A percentile compares a stretch with the other conserved stretches of the same genome.
Conservation (phyloP, 169 alveolate genomes). For the Babesia ovis region DNA sequence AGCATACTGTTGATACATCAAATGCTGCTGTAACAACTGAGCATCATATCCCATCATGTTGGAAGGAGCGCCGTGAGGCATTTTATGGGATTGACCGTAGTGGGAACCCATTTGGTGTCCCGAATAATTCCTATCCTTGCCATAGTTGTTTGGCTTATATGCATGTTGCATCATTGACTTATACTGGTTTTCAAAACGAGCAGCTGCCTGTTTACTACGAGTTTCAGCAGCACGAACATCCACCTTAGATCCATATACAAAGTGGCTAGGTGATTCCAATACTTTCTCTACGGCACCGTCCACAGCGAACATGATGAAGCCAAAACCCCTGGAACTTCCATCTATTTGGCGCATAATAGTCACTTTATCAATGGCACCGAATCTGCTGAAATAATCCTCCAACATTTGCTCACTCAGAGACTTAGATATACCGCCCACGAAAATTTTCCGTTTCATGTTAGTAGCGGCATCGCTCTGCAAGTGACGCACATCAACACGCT, state of each 20-base stretch:
- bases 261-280: constrained; percentile 59
- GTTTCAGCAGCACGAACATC: constrained; percentile 68
- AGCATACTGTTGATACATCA: constrained; percentile 36
- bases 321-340: constrained; percentile 67
- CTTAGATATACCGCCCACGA: constrained; percentile 62
- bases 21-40: constrained; percentile 28
- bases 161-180: constrained; percentile 6
- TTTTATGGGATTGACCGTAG: not conserved
- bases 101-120: not conserved
- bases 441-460: constrained; percentile 50
- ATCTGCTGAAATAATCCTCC: constrained; percentile 46
- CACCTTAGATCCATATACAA: constrained; percentile 61
- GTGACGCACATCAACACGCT: constrained; percentile 57
- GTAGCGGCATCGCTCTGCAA: constrained; percentile 53
- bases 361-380: constrained; percentile 58
- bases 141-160: not conserved
- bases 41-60: constrained; percentile 12
- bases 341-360: constrained; percentile 64
- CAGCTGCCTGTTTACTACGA: constrained; percentile 17
- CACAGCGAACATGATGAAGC: constrained; percentile 53
- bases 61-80: not conserved
- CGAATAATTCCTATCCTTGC: not conserved
- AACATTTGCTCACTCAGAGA: constrained; percentile 65
- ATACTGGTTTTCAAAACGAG: constrained; percentile 5
- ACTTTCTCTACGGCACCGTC: constrained; percentile 51